These are phyloP conservation scores for Colletotrichum sidae DNA, from an alignment of 2,329 filamentous ascomycete genomes.

Conservation along the genomic window DNA sequence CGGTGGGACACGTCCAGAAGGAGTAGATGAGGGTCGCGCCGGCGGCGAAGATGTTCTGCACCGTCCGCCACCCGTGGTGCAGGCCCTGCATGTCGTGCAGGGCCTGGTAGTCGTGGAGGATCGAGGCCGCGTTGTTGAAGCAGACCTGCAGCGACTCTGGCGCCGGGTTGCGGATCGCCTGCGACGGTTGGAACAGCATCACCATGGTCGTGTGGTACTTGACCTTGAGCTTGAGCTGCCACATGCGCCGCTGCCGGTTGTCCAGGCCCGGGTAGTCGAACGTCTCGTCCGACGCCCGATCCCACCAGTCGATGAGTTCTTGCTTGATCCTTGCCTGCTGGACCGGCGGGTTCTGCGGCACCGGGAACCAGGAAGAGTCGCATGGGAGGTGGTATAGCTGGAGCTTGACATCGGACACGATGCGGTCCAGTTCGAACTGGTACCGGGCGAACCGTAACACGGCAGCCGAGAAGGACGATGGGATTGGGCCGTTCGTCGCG, in stretches of 20 bases:
- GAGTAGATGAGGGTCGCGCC: slow-evolving; percentile 53
- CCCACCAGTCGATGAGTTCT: slow-evolving; percentile 36
- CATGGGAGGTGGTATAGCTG: slow-evolving; percentile 41
- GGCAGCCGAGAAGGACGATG: slow-evolving; percentile 22
- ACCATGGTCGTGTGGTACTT: slow-evolving; percentile 48
- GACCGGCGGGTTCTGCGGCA: slow-evolving; percentile 12
- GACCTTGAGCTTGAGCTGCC: slow-evolving; percentile 45
- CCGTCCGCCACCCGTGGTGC: slow-evolving; percentile 49
- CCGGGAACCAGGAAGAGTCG: slow-evolving; percentile 36
- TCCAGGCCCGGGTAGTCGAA: slow-evolving; percentile 27
- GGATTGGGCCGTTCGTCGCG: not conserved
- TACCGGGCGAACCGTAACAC: slow-evolving; percentile 41
- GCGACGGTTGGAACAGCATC: slow-evolving; percentile 51
- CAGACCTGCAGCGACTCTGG: slow-evolving; percentile 45
- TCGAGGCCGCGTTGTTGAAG: slow-evolving; percentile 43
- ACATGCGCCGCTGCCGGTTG: slow-evolving; percentile 35
- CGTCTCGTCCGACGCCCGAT: slow-evolving; percentile 10
- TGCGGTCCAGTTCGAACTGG: slow-evolving; percentile 43
- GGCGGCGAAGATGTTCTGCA: slow-evolving; percentile 52
- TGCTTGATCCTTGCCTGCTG: slow-evolving; percentile 37
- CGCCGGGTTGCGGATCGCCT: slow-evolving; percentile 45
- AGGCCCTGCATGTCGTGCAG: slow-evolving; percentile 46
- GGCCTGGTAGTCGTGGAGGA: slow-evolving; percentile 45
- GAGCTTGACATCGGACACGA: slow-evolving; percentile 42
- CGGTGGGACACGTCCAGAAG: slow-evolving; percentile 47